Base-by-base conservation (phyloP, 169 alveolate species). In the Plasmodium relictum region DNA sequence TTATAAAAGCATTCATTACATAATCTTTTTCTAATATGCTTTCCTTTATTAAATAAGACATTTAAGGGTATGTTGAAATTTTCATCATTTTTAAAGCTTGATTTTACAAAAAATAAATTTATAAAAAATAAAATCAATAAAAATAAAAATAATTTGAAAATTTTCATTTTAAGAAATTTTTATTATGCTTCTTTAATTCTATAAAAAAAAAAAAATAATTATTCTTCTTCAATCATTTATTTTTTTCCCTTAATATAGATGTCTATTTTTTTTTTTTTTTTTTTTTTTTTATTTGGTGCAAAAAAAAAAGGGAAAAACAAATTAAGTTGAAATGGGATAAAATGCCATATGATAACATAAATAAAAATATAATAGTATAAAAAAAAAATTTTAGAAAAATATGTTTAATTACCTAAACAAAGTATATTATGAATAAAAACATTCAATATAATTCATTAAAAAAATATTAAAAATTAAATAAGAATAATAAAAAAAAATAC, bases 1-100 rank as follows among this genome's bases (percentile, higher is more conserved):
- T 66, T 80, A 37, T 66, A 80, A 80, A 80, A 80, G 10, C 90
- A 80, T 22, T 80, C 90, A 80, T 66, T 66, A 26, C 90, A 80
- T 50, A 80, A 12, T 52, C 90, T 66, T 45, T 68, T 80, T 45
- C 90, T 37, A 1, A 80, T 80, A 58, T 68, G 14, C 12, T 65
- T 80, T 14, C 80, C 90, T 39, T 80, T 66, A 20, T 44, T 80
- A 59, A 80, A 80, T 48, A 80, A 31, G n/a, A 66, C 65, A 50
- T 80, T 80, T 6, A 80, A 48, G 6, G 90, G 90, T 5, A 66
- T 26, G 26, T 80, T 65, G 56, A 26, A 66, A 18, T 59, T 66
- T 31, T 80, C 83, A 41, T 65, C 71, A 31, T 80, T 68, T 54
- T 65, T 80, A 31, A 39, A 80, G 10, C 68, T 24, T 6, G 90